Base-by-base conservation (phyloP, 768 basidiomycete genomes). In the Pleurotus ostreatus region DNA sequence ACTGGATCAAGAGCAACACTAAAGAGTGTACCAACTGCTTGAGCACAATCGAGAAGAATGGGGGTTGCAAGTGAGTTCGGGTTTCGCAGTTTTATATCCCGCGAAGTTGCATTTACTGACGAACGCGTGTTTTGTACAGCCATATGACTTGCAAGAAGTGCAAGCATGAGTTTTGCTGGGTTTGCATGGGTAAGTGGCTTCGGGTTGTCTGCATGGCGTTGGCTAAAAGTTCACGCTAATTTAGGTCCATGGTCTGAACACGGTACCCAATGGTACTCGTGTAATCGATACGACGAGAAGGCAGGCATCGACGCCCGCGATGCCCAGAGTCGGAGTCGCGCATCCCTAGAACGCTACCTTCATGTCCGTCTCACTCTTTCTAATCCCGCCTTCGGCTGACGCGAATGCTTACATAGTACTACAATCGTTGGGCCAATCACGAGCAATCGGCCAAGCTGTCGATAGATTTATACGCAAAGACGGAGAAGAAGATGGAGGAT, bases 131-230 rank as follows among this genome's bases (percentile, higher is more conserved):
- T 51, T 46, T 41, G 60, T 46, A 7, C 61, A 97, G 95, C 78
- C 97, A 99, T 71, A 99, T 99, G 96, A 98, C 96, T 16, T 98
- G 97, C 79, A 96, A 97, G 81, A 98, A 98, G 74, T 98, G 97
- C 81, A 96, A 93, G 66, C 85, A 94, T 62, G 92, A 93, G 76
- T 99, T 98, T 71, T 99, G 97, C 70, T 99, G 97, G 97, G 95
- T 99, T 40, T 99, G 97, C 74, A 97, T 98, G 94, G 96, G 90
- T 82, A 65, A 44, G 69, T 57, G 26, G n/a, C 13, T 49, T 46
- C 54, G 16, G 62, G 20, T 57, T 22, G 55, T 49, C 9, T 57
- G 61, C 45, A 34, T 34, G 30, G 57, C 16, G 63, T 52, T 55
- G 16, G 20, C 39, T 49, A 16, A 26, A 2, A 8, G 16, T n/a